Evolutionary conservation across 2,329 filamentous ascomycete species (phyloP).

Genomic region (Neocatenulostroma microsporum): DNA sequence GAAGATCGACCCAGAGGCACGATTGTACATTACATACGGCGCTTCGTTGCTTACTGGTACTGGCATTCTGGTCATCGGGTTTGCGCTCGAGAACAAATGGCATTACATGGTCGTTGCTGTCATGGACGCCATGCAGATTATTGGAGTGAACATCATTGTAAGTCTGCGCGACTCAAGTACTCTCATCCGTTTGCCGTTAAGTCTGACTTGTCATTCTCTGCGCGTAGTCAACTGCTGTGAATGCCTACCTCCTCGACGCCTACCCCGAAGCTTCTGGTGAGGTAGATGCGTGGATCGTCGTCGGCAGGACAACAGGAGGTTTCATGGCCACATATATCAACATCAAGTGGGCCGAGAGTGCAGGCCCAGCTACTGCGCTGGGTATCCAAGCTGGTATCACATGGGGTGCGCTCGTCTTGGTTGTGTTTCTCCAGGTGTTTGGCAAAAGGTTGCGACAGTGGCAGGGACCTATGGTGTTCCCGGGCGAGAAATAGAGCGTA

Average conservation of each 20-base stretch:
- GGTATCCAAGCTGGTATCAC: slow-evolving; percentile 14
- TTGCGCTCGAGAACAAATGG: slow-evolving; percentile 40
- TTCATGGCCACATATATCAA: slow-evolving; percentile 49
- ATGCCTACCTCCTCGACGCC: slow-evolving; percentile 46
- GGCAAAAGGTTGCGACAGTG: slow-evolving; percentile 9
- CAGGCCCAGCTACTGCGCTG: slow-evolving; percentile 8
- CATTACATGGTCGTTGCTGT: slow-evolving; percentile 45
- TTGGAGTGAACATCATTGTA: too few species aligned
- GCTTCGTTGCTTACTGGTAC: slow-evolving; percentile 42
- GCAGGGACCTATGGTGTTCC: slow-evolving; percentile 5
- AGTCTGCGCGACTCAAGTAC: slow-evolving; percentile 41
- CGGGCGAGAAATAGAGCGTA: too few species aligned
- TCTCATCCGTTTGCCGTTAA: too few species aligned
- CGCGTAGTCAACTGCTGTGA: slow-evolving; percentile 44
- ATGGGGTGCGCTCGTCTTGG: slow-evolving; percentile 8
- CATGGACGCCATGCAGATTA: slow-evolving; percentile 50
- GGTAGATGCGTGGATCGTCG: slow-evolving; percentile 47
- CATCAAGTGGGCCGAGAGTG: slow-evolving; percentile 38
- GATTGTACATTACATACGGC: slow-evolving; percentile 43
- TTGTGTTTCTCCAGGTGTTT: slow-evolving; percentile 12
- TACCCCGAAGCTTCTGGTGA: slow-evolving; percentile 51
- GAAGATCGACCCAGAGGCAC: slow-evolving; percentile 49
- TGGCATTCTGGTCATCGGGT: slow-evolving; percentile 47
- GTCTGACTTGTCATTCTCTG: too few species aligned
- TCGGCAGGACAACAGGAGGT: slow-evolving; percentile 42